phyloP scores from a whole-genome alignment of 257 asterid genomes.

The Echites panduratus region DNA sequence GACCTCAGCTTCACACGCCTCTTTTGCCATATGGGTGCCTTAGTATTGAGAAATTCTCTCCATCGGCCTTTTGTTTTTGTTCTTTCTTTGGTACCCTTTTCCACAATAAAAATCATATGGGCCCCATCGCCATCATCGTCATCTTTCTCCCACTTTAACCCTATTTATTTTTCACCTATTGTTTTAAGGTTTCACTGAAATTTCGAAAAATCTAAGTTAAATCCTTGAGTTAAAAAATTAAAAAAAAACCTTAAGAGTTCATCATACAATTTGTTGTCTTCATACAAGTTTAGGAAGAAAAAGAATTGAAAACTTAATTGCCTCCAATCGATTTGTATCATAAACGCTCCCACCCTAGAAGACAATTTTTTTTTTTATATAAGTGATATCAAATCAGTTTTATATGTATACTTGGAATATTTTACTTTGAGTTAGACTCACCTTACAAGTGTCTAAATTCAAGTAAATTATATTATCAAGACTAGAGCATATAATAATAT shows the following conservation, averaged over 20 bases:
- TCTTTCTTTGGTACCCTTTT: slow-evolving; percentile 15
- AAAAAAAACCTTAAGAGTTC: too few relatives aligned
- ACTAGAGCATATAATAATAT: too few relatives aligned
- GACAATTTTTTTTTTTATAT: too few relatives aligned
- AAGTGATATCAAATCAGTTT: too few relatives aligned
- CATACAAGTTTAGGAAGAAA: not conserved
- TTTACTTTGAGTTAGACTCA: too few relatives aligned
- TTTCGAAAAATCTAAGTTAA: not conserved
- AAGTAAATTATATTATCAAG: too few relatives aligned
- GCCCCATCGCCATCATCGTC: slow-evolving; percentile 11
- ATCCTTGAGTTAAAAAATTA: too few relatives aligned
- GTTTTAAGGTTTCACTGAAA: not conserved
- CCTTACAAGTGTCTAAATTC: too few relatives aligned
- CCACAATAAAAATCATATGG: slow-evolving; percentile 11
- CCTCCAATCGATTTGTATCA: not conserved
- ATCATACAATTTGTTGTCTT: not conserved
- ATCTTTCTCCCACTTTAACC: not conserved
- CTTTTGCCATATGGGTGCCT: slow-evolving; percentile 3
- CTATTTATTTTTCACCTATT: not conserved
- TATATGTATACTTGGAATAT: too few relatives aligned
- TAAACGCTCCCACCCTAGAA: not conserved
- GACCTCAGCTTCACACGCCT: slow-evolving; percentile 10
- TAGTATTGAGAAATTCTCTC: slow-evolving; percentile 3
- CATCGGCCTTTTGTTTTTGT: slow-evolving; percentile 33
- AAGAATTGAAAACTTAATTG: too few relatives aligned